Evolutionary conservation across 768 basidiomycete genomes (phyloP).

Genomic region (Leucocoprinus leucothites): DNA sequence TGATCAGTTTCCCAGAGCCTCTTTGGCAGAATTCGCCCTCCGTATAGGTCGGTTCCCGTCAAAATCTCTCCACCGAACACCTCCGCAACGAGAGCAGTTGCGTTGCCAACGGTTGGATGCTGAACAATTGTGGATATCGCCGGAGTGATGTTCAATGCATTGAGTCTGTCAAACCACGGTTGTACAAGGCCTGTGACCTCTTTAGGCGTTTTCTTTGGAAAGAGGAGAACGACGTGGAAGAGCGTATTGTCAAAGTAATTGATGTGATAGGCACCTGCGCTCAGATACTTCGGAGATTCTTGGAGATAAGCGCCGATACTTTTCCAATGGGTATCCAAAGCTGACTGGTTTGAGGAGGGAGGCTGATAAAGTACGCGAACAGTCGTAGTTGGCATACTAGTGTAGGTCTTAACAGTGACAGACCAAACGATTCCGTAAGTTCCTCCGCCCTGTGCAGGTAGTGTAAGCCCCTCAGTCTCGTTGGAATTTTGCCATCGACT

Average conservation of each 20-base stretch:
- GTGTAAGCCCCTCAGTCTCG: not conserved
- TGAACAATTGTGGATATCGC: slow-evolving; percentile 9
- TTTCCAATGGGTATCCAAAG: slow-evolving; percentile 12
- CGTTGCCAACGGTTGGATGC: slow-evolving; percentile 14
- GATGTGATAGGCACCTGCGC: slow-evolving; percentile 15
- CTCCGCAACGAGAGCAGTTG: slow-evolving; percentile 7
- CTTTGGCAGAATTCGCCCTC: slow-evolving; percentile 14
- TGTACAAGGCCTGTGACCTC: not conserved
- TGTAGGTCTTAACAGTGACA: slow-evolving; percentile 16
- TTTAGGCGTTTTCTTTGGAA: slow-evolving; percentile 11
- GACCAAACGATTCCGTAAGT: slow-evolving; percentile 14
- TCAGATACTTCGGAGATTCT: slow-evolving; percentile 13
- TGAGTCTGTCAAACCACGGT: slow-evolving; percentile 1
- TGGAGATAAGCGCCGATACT: slow-evolving; percentile 13
- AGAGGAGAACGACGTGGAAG: slow-evolving; percentile 15
- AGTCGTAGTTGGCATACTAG: slow-evolving; percentile 14
- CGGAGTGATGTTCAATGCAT: slow-evolving; percentile 4
- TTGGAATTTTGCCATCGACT: no score
- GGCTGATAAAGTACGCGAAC: slow-evolving; percentile 13
- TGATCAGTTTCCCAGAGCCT: slow-evolving; percentile 8
- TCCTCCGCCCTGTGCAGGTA: slow-evolving; percentile 3
- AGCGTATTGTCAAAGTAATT: slow-evolving; percentile 12
- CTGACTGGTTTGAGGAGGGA: slow-evolving; percentile 2
- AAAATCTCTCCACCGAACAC: slow-evolving; percentile 16
- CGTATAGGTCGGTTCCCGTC: slow-evolving; percentile 13